A percentile compares a stretch with the other conserved stretches of the same genome.
phyloP scores from a whole-genome alignment of 139 green algal species.

The Closterium sp. region DNA sequence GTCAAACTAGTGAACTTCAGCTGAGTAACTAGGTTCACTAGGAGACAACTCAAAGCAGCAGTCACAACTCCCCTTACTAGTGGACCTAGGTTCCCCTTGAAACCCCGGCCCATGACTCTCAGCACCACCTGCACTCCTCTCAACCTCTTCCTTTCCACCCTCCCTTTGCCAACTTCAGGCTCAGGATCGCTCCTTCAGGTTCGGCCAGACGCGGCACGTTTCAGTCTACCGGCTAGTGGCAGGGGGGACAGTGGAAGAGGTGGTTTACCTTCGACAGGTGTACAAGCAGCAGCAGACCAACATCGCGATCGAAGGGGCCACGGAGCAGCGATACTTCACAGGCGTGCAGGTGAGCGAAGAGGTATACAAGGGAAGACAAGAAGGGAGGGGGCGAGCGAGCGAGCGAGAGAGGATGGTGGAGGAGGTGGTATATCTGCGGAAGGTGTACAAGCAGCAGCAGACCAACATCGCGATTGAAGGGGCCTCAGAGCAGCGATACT shows the following conservation, averaged over 20 bases:
- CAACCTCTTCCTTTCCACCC: no score
- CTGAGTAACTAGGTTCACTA: no score
- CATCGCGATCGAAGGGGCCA: conserved; percentile 4
- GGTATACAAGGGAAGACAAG: no score
- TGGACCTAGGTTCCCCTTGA: no score
- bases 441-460: conserved; percentile 45
- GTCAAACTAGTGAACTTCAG: no score
- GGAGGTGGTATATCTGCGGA: conserved; percentile 9
- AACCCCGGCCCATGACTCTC: no score
- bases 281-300: conserved; percentile 49
- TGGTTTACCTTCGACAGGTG: conserved; percentile 40
- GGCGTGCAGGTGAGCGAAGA: conserved; percentile 3
- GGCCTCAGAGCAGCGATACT: conserved; percentile 24
- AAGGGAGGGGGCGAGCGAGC: no score
- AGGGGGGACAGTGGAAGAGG: conserved; percentile 65
- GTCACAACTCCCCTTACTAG: no score
- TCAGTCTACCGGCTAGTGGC: conserved; percentile 59
- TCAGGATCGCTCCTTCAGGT: conserved; percentile 77
- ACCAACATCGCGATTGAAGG: conserved; percentile 27
- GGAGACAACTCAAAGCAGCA: no score
- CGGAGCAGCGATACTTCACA: conserved; percentile 29
- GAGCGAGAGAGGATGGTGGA: no score
- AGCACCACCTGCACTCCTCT: no score
- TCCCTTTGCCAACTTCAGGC: conserved; percentile 24
- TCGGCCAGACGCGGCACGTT: conserved; percentile 77